Evolutionary conservation across 2,329 filamentous ascomycete species (phyloP).

Genomic region (Rugonectria rugulosa): DNA sequence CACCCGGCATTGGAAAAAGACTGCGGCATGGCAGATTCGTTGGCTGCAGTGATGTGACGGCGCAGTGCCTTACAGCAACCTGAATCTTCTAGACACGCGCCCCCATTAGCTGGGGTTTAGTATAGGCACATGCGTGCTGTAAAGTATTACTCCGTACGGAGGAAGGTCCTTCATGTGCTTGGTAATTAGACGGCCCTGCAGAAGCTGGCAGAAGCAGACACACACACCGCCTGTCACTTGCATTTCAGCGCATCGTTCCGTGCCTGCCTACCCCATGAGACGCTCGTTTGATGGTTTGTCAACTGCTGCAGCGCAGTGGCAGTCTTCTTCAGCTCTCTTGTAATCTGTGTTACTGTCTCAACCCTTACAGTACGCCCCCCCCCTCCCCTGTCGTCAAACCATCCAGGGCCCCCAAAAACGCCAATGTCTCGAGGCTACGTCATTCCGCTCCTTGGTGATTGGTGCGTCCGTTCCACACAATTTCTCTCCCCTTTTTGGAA

Average conservation of each 20-base stretch:
- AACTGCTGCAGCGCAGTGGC: no score
- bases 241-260: no score
- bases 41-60: background rate
- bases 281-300: background rate
- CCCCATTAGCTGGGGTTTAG: background rate
- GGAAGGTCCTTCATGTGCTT: background rate
- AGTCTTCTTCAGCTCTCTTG: no score
- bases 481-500: background rate
- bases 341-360: no score
- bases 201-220: background rate
- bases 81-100: background rate
- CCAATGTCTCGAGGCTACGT: background rate
- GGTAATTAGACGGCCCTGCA: background rate
- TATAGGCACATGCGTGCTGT: background rate
- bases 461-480: constrained; percentile 16
- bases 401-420: no score
- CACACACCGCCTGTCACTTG: background rate
- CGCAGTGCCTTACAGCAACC: background rate
- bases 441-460: background rate
- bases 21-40: constrained; percentile 1
- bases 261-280: no score
- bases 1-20: constrained; percentile 10
- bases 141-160: background rate
- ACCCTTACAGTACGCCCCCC: no score
- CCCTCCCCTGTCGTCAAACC: no score